Evolutionary conservation across 1,139 yeast species (phyloP).

Genomic region (Scheffersomyces stambukii): DNA sequence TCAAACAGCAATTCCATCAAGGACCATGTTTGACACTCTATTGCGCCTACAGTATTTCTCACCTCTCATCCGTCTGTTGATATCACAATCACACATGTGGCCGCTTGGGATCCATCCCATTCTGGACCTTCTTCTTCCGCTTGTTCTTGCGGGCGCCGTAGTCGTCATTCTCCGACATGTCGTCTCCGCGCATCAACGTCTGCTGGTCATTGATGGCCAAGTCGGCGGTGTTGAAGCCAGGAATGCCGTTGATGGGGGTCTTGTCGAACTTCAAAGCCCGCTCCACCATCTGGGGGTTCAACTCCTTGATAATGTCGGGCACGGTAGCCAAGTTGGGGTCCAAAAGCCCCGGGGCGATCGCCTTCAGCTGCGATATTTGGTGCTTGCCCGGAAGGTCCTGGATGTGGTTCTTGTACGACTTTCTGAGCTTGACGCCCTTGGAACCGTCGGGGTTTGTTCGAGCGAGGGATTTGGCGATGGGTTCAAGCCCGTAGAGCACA

Average conservation of each 20-base stretch:
- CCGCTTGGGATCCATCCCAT: slow-evolving; percentile 33
- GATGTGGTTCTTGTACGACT: slow-evolving; percentile 90
- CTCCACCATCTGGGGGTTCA: slow-evolving; percentile 47
- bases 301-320: slow-evolving; percentile 43
- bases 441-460: slow-evolving; percentile 86
- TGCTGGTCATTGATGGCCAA: slow-evolving; percentile 60
- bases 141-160: slow-evolving; percentile 28
- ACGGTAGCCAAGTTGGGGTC: slow-evolving; percentile 41
- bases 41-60: not conserved
- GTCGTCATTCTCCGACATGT: slow-evolving; percentile 36
- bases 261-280: slow-evolving; percentile 60
- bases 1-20: too few species aligned
- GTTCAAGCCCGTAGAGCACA: slow-evolving; percentile 60
- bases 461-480: slow-evolving; percentile 74
- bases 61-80: slow-evolving; percentile 2
- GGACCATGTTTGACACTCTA: not conserved
- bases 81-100: slow-evolving; percentile 24
- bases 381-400: slow-evolving; percentile 82
- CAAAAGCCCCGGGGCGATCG: slow-evolving; percentile 50
- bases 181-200: slow-evolving; percentile 41
- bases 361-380: slow-evolving; percentile 52
- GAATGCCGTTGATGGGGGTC: slow-evolving; percentile 68
- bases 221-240: slow-evolving; percentile 70
- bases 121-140: slow-evolving; percentile 29
- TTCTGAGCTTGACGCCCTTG: slow-evolving; percentile 86